These are phyloP conservation scores for Chlorencoelia australis DNA, from an alignment of 2,329 filamentous ascomycete genomes.

Conservation along the genomic window DNA sequence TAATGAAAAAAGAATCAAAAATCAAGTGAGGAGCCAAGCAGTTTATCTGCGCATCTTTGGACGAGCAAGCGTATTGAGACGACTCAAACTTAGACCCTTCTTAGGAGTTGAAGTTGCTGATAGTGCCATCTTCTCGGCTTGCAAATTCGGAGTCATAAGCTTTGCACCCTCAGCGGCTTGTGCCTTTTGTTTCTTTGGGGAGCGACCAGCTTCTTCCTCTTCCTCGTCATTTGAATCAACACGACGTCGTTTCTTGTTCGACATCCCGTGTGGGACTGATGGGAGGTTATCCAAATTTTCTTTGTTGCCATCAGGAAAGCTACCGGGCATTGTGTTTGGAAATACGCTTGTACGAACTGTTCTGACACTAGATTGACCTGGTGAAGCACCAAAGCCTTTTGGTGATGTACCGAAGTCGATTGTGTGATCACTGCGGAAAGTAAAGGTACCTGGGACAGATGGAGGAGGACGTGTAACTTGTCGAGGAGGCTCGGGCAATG, in stretches of 20 bases:
- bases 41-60: slow-evolving; percentile 45
- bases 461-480: slow-evolving; percentile 12
- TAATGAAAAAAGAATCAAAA: no score
- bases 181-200: slow-evolving; percentile 47
- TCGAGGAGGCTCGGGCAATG: slow-evolving; percentile 16
- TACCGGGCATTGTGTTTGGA: slow-evolving; percentile 42
- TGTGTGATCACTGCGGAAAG: slow-evolving; percentile 56
- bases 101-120: slow-evolving; percentile 39
- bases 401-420: slow-evolving; percentile 43
- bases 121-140: slow-evolving; percentile 19
- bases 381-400: slow-evolving; percentile 44
- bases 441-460: slow-evolving; percentile 48
- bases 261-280: slow-evolving; percentile 49
- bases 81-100: slow-evolving; percentile 42
- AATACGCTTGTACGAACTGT: slow-evolving; percentile 45
- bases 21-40: no score
- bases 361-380: slow-evolving; percentile 51
- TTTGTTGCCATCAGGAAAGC: slow-evolving; percentile 45
- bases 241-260: slow-evolving; percentile 57
- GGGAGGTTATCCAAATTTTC: slow-evolving; percentile 37
- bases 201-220: slow-evolving; percentile 38
- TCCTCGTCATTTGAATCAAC: slow-evolving; percentile 47
- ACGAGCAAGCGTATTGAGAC: slow-evolving; percentile 50
- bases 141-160: slow-evolving; percentile 24
- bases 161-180: slow-evolving; percentile 19